Evolutionary conservation across 208 protist species (phyloP), one percentile per base, ranked within the genome.

Genomic region (Trypanosoma conorhini): DNA sequence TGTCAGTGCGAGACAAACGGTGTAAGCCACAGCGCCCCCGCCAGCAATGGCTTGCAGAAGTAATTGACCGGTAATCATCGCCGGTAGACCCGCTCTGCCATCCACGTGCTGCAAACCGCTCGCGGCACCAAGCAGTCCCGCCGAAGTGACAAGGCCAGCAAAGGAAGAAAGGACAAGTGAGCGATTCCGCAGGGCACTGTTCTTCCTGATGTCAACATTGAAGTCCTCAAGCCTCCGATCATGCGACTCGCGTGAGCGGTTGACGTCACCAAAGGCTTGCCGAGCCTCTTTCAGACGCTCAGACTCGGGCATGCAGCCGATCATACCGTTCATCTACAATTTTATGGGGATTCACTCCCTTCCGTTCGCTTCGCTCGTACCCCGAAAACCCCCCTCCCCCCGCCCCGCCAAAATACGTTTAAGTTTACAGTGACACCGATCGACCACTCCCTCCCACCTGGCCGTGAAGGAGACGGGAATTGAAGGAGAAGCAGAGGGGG

Each of bases 121-220:
- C 8, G 69, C 50, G 1, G 73, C 72, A 21, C 69, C 83, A 30
- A 89, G 58, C 15, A 73, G 60, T 17, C 78, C 79, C 35, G 91
- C 80, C 1, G 86, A 76, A 5, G 76, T 72, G 17, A 60, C 21
- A 22, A 92, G 79, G 1, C 91, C 91, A 3, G 67, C 67, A 26
- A 89, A 75, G 31, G 70, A 62, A 17, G 84, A 71, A 15, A 93
- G 72, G 8, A 94, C 82, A 60, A 89, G 70, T 1, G 87, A 76
- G 15, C 91, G 84, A 62, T 96, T 94, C 31, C 82, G 83, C 71
- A 96, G 82, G 4, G 91, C 85, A 28, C 88, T 86, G 72, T 96
- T 91, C 46, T 88, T 79, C 19, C 91, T 84, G 38, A 94, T 90
- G 5, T 96, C 88, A 17, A 93, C 69, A 74, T 96, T 96, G 66